Evolutionary conservation across 352 stramenopile genomes (phyloP).

Genomic region (Blastocystis sp.): DNA sequence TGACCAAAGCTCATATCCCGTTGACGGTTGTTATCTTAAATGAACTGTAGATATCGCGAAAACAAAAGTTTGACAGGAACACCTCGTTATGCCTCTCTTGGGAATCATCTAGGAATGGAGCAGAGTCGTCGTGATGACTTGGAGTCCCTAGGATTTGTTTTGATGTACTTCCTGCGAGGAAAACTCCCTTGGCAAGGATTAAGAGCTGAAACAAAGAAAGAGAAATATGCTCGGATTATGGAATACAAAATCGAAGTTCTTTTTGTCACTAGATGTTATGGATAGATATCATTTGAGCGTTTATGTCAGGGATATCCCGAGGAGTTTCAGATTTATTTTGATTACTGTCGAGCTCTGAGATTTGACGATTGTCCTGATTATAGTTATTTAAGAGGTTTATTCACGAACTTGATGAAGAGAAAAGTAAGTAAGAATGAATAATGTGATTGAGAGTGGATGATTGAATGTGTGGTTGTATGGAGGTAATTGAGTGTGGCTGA

Average conservation of each 20-base stretch:
- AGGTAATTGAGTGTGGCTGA: too few species aligned
- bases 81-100: slow-evolving; percentile 86
- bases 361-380: slow-evolving; percentile 91
- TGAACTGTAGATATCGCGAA: slow-evolving; percentile 82
- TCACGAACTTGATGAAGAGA: slow-evolving; percentile 70
- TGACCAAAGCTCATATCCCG: slow-evolving; percentile 87
- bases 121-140: slow-evolving; percentile 87
- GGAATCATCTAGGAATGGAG: slow-evolving; percentile 90
- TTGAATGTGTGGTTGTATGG: not conserved
- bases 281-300: slow-evolving; percentile 71
- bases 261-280: not conserved
- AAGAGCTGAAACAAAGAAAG: slow-evolving; percentile 90
- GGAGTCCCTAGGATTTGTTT: slow-evolving; percentile 86
- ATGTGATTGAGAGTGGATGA: not conserved
- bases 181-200: slow-evolving; percentile 88
- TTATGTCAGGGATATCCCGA: slow-evolving; percentile 74
- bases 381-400: slow-evolving; percentile 84
- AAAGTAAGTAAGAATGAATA: not conserved
- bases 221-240: slow-evolving; percentile 92
- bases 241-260: slow-evolving; percentile 82
- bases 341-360: slow-evolving; percentile 85
- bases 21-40: slow-evolving; percentile 36
- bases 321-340: slow-evolving; percentile 74
- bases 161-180: slow-evolving; percentile 89
- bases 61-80: slow-evolving; percentile 91